Evolutionary conservation across 495 filamentous ascomycete species (phyloP), one percentile per base, ranked within the genome.

Genomic region (Neurospora sp.): DNA sequence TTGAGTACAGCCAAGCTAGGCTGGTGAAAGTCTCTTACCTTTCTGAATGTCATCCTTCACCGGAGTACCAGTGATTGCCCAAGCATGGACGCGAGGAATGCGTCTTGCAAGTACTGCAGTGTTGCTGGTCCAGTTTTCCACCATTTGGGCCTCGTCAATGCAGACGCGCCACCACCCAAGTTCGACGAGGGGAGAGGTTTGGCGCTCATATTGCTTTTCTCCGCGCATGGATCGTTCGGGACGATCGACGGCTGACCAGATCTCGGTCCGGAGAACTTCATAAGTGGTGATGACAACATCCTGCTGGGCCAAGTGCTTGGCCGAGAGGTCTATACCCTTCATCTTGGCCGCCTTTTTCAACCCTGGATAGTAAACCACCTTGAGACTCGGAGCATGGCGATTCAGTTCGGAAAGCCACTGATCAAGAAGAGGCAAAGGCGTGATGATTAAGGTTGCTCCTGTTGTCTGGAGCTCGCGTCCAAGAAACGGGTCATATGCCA

Each of bases 131-230:
- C 93, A 93, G 74, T 88, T 93, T 72, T 97, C 95, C 41, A 98
- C 88, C 92, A 97, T 97, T 79, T 99, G 96, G 3, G 94, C 96
- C 80, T 98, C 96, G 78, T 99, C 96, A 3, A 98, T 87, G 73
- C 93, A 95, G 3, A 97, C 89, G 39, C 96, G 88, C 93, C 94
- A 97, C 95, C 96, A 99, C 11, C 84, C 89, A 5, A 97, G 86
- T 42, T 91, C 85, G 40, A 93, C 88, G 9, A 99, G 81, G 0
- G 96, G 95, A 5, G 92, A 94, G 37, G 87, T 89, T 35, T 85
- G 85, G 31, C 89, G 85, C 69, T 90, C 85, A 73, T 94, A 92
- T 71, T 88, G 88, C 74, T 90, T 90, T 71, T 85, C 80, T 38
- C 90, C 84, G 22, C 96, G 89, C 74, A 94, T 83, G 11, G 85